Base-by-base conservation (phyloP, 768 basidiomycete genomes). In the Floccularia luteovirens region DNA sequence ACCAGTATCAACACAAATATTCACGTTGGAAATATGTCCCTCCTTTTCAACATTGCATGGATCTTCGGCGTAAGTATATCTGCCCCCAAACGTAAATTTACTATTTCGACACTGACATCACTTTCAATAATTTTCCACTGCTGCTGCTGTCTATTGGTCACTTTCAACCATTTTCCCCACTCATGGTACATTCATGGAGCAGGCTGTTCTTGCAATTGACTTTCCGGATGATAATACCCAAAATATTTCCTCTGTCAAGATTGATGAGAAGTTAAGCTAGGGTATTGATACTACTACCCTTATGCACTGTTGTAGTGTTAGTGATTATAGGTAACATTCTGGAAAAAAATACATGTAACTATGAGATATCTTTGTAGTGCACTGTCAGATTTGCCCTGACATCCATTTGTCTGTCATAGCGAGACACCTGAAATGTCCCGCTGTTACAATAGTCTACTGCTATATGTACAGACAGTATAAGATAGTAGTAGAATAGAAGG, bases 11-110 rank as follows among this genome's bases (percentile, higher is more conserved):
- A 85, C 51, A 56, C 74, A 2, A 63, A 58, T 7, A 71, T 91
- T 51, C 43, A 66, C 0, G 78, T 88, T 20, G 84, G 84, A 13
- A 64, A 74, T 23, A 70, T 68, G 1, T 52, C 52, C 1, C 70
- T 65, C 44, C 55, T 87, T 6, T 89, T 81, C 52, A 75, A 83
- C 51, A 70, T 90, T 44, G 74, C 81, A 2, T 91, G 82, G 79
- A 53, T 90, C 13, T 86, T 79, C 50, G 82, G 83, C 41, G 83
- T 86, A 57, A 39, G 78, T 61, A 17, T 13, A 24, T 31, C n/a
- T n/a, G n/a, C n/a, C n/a, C 39, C 5, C n/a, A 30, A 11, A 4
- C 6, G 10, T 24, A 7, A 35, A 19, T 17, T 17, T 19, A n/a
- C 19, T 7, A 19, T 0, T 22, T 22, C 10, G 20, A 8, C 14